These are phyloP conservation scores for Lepiota venenata DNA, from an alignment of 768 basidiomycete species.

Conservation along the genomic window DNA sequence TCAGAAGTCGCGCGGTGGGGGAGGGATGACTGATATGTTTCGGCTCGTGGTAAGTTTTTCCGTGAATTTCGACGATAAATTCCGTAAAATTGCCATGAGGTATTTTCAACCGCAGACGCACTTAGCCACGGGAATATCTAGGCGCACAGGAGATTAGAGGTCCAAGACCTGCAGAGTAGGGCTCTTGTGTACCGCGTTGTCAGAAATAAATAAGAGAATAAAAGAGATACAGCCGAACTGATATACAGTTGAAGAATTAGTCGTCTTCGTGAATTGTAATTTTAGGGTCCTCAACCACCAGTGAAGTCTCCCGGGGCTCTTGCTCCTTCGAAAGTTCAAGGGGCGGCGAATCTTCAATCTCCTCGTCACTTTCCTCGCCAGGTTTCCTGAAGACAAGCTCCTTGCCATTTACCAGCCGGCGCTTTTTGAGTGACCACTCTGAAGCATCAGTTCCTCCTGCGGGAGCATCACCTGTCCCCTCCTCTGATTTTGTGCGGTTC, in stretches of 20 bases:
- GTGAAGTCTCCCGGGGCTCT: background rate
- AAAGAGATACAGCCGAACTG: background rate
- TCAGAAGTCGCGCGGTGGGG: background rate
- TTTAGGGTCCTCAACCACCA: slow-evolving; percentile 18
- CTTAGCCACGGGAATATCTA: background rate
- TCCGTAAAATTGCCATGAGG: background rate
- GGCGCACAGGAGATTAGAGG: background rate
- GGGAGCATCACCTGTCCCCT: slow-evolving; percentile 22
- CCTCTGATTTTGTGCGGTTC: slow-evolving; percentile 24
- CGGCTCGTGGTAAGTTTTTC: background rate
- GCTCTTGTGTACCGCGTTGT: background rate
- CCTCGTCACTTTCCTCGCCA: slow-evolving; percentile 37
- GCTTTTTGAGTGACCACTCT: slow-evolving; percentile 65
- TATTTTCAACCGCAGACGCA: background rate
- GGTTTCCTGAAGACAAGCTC: slow-evolving; percentile 55
- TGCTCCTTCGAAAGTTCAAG: slow-evolving; percentile 3
- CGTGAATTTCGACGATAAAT: background rate
- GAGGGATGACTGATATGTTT: too few species aligned
- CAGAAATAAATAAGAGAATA: background rate
- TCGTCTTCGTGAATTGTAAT: slow-evolving; percentile 32
- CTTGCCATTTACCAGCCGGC: slow-evolving; percentile 76
- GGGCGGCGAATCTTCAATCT: slow-evolving; percentile 21
- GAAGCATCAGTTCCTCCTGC: slow-evolving; percentile 14
- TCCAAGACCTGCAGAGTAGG: background rate
- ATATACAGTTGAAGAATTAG: slow-evolving; percentile 10